Conservation (phyloP, 169 alveolate species). For the Cryptosporidium bovis region DNA sequence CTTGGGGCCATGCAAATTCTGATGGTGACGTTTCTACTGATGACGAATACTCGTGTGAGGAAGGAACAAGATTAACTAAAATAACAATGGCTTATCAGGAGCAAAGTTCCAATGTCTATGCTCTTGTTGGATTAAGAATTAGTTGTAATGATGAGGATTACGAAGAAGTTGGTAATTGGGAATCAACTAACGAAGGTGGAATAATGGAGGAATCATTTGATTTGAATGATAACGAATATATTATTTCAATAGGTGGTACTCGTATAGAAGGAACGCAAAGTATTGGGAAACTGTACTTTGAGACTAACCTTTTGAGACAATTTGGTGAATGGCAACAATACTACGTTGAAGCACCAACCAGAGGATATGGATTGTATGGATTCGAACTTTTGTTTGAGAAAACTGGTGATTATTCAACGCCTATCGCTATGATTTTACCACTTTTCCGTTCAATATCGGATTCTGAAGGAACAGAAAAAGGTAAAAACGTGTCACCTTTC, state of each 20-base stretch:
- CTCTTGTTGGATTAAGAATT: constrained; percentile 38
- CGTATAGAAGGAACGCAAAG: constrained; percentile 44
- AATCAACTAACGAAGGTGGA: background rate
- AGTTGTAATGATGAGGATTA: constrained; percentile 56
- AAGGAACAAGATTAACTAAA: constrained; percentile 46
- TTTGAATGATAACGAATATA: constrained; percentile 34
- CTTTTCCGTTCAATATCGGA: constrained; percentile 19
- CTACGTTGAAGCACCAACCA: constrained; percentile 55
- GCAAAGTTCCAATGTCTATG: background rate
- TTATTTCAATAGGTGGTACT: constrained; percentile 60
- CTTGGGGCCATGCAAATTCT: constrained; percentile 74
- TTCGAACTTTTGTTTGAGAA: constrained; percentile 71
- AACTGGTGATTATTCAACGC: constrained; percentile 65
- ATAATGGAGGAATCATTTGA: constrained; percentile 52
- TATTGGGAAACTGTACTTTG: constrained; percentile 58
- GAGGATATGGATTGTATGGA: constrained; percentile 57
- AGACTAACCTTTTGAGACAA: constrained; percentile 60
- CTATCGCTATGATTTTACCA: constrained; percentile 66
- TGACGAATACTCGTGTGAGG: constrained; percentile 69
- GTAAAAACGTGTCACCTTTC: constrained; percentile 35
- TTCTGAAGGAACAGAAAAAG: background rate
- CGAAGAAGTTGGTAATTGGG: constrained; percentile 62
- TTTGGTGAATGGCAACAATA: constrained; percentile 75
- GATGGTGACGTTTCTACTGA: constrained; percentile 57
- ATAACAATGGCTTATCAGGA: constrained; percentile 45